These are phyloP conservation scores for Aspergillus calidoustus DNA, from an alignment of 2,329 filamentous ascomycete species.

Conservation along the genomic window DNA sequence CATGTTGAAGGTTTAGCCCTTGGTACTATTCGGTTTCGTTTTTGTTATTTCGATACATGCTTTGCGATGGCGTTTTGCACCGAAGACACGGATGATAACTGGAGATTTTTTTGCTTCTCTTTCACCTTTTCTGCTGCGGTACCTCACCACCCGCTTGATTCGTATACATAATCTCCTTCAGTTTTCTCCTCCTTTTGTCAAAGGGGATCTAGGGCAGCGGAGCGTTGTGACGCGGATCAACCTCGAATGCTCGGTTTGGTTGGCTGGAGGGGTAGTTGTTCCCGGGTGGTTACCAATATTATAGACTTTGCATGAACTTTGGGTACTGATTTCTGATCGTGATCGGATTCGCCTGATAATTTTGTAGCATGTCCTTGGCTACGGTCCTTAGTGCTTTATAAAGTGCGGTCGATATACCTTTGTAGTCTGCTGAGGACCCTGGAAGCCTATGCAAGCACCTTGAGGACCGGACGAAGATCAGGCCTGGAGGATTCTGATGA, in stretches of 20 bases:
- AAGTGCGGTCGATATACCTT: not conserved
- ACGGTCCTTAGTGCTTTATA: not conserved
- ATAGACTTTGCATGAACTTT: constrained; percentile 32
- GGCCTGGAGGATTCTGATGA: too few species aligned
- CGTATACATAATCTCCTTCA: constrained; percentile 28
- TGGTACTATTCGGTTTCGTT: constrained; percentile 28
- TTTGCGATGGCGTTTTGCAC: constrained; percentile 42
- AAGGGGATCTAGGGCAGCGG: constrained; percentile 20
- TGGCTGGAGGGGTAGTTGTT: constrained; percentile 20
- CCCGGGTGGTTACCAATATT: constrained; percentile 24
- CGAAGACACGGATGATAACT: constrained; percentile 38
- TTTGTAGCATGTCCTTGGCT: not conserved
- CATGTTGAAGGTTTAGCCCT: constrained; percentile 32
- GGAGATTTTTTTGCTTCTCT: constrained; percentile 27
- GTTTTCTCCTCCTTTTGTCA: constrained; percentile 20
- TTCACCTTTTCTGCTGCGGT: constrained; percentile 21
- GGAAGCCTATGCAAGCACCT: not conserved
- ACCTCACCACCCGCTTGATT: constrained; percentile 18
- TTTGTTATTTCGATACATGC: constrained; percentile 33
- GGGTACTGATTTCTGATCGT: constrained; percentile 19
- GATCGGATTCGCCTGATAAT: too few species aligned
- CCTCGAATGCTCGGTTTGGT: constrained; percentile 14
- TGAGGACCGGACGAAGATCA: not conserved
- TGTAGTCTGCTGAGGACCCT: not conserved
- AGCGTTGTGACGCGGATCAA: constrained; percentile 23